Evolutionary conservation across 805 yeast genomes (phyloP), one percentile per base, ranked within the genome.

Genomic region (Blastobotrys muscicola): DNA sequence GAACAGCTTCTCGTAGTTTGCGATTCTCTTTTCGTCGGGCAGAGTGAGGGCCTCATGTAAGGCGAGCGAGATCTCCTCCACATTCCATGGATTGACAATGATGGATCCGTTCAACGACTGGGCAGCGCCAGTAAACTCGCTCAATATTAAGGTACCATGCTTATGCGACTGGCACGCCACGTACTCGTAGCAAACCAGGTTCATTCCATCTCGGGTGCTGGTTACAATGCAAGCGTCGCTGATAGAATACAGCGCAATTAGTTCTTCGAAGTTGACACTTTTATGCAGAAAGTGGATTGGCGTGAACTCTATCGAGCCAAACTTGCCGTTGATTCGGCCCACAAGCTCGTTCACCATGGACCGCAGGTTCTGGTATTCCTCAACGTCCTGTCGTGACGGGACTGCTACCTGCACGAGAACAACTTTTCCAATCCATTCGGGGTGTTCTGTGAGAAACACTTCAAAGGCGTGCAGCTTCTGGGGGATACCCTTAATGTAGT

Each of bases 111-210:
- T 90, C 50, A 92, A 69, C 1, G 94, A 83, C 66, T 92, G 99
- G 1, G 98, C 97, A n/a, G 98, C 98, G 39, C 99, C 99, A 0
- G 98, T 92, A 66, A 92, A 92, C 66, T 92, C 99, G 35, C 94
- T 82, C 49, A 92, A 63, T 39, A 92, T 84, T 53, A 92, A 70
- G 2, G 87, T 78, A 7, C 99, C 99, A 50, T 86, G 80, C 48
- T 78, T 78, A 38, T 80, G 80, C 49, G 79, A 75, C 65, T 92
- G 98, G 59, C 97, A 90, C 1, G 97, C 97, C 55, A 92, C 86
- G 64, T 92, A 92, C 66, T 92, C 99, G 61, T 86, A 94, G 42
- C 90, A 78, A 36, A 94, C 98, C 57, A 92, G 74, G 61, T 92
- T 92, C 99, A 92, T 92, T 55, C 99, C 99, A 61, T 92, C 99